Evolutionary conservation across 495 filamentous ascomycete species (phyloP).

Genomic region (Penicillium mononematosum): DNA sequence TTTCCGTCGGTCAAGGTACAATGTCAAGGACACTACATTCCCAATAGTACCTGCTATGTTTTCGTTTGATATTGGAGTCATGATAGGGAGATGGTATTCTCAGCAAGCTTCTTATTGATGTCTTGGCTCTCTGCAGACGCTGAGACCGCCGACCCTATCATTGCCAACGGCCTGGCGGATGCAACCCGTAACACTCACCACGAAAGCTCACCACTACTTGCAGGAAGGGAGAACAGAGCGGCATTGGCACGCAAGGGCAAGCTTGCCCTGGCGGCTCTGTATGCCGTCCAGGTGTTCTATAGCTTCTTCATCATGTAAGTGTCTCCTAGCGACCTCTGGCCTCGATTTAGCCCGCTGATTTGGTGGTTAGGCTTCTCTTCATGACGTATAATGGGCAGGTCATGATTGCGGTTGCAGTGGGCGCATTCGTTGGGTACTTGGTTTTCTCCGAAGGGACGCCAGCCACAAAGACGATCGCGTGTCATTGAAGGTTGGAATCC

Average conservation of each 20-base stretch:
- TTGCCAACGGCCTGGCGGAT: slow-evolving; percentile 27
- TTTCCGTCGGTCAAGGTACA: slow-evolving; percentile 1
- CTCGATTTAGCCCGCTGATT: slow-evolving; percentile 7
- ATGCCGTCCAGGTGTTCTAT: slow-evolving; percentile 95
- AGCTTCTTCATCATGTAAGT: slow-evolving; percentile 99
- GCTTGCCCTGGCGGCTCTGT: slow-evolving; percentile 75
- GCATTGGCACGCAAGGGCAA: slow-evolving; percentile 58
- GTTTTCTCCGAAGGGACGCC: slow-evolving; percentile 69
- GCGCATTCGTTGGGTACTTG: slow-evolving; percentile 86
- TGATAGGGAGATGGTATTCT: slow-evolving; percentile 12
- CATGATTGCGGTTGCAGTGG: slow-evolving; percentile 87
- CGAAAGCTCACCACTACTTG: slow-evolving; percentile 70
- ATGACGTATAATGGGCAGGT: slow-evolving; percentile 99
- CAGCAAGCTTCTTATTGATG: slow-evolving; percentile 36
- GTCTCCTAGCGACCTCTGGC: not conserved
- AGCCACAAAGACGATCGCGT: slow-evolving; percentile 80
- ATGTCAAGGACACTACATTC: slow-evolving; percentile 5
- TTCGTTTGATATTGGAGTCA: not conserved
- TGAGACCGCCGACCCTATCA: slow-evolving; percentile 42
- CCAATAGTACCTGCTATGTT: not conserved
- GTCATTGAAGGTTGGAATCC: slow-evolving; percentile 58
- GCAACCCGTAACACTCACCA: slow-evolving; percentile 31
- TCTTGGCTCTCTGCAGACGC: slow-evolving; percentile 40
- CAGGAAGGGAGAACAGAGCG: slow-evolving; percentile 54
- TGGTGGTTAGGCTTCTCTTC: slow-evolving; percentile 76